Evolutionary conservation across 2,329 filamentous ascomycete species (phyloP).

Genomic region (Colletotrichum zoysiae): DNA sequence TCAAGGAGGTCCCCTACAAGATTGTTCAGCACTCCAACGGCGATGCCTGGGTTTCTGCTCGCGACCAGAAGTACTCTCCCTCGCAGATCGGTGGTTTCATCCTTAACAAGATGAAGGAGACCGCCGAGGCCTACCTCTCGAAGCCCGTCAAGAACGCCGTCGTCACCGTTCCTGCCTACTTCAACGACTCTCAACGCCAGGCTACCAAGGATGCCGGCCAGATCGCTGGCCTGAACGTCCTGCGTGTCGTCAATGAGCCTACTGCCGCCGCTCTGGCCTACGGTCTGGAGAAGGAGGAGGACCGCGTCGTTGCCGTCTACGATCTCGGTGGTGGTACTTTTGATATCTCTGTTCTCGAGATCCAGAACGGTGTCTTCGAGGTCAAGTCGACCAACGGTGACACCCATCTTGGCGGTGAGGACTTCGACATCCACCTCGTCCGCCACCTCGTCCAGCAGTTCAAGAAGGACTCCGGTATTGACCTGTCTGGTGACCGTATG

Average conservation of each 20-base stretch:
- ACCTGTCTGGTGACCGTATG: slow-evolving; percentile 94
- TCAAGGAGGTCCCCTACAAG: slow-evolving; percentile 98
- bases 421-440: slow-evolving; percentile 96
- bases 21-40: slow-evolving; percentile 97
- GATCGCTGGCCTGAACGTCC: slow-evolving; percentile 94
- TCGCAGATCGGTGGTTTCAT: slow-evolving; percentile 99
- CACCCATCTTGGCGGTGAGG: slow-evolving; percentile 97
- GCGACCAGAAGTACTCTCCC: slow-evolving; percentile 95
- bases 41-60: slow-evolving; percentile 95
- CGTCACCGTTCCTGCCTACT: slow-evolving; percentile 97
- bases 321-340: slow-evolving; percentile 99
- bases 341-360: slow-evolving; percentile 98
- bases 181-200: slow-evolving; percentile 98
- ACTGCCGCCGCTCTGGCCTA: slow-evolving; percentile 96
- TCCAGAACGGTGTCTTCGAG: slow-evolving; percentile 98
- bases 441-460: slow-evolving; percentile 94
- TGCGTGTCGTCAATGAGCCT: slow-evolving; percentile 98
- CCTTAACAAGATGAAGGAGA: slow-evolving; percentile 99
- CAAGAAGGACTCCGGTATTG: slow-evolving; percentile 94
- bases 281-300: slow-evolving; percentile 93
- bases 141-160: slow-evolving; percentile 96
- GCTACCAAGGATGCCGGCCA: slow-evolving; percentile 98
- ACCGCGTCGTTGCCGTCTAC: slow-evolving; percentile 93
- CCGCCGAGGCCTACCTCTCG: slow-evolving; percentile 91
- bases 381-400: slow-evolving; percentile 99